Base-by-base conservation (phyloP, 441 rosid species). In the Euphorbia schlechtendalii region DNA sequence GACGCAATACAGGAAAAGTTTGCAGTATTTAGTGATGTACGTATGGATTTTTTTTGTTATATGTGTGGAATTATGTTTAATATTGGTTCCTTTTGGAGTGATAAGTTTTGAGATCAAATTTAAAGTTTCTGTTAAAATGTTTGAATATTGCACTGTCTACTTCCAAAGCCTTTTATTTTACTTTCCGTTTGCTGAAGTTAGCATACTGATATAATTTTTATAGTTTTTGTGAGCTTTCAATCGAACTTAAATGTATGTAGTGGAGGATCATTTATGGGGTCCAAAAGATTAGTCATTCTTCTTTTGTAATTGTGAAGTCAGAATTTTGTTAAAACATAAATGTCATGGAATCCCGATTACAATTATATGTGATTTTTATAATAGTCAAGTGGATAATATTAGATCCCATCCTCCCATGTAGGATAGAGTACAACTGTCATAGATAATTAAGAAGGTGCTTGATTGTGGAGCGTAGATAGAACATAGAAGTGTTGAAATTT, bases 1-100 rank as follows among this genome's bases (percentile, higher is more conserved):
- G 92, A 82, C 65, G 99, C 96, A 59, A 89, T 95, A 70, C 97
- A 95, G 82, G 99, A 95, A 77, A 95, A 85, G 74, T 95, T 92
- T 85, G 81, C 98, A 13, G 86, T 89, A 64, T 88, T 95, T 84
- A 97, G 99, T 73, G 96, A 95, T 84, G 98, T 95, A 77, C 71
- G 97, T 77, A 65, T 67, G 62, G 27, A 40, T n/a, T 58, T 46
- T 17, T 68, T 66, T 65, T 51, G 59, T 68, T 61, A 59, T 57
- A 65, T 67, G 53, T 59, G 45, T 55, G 41, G 52, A 41, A 65
- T 63, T 38, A 32, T 60, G 40, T 28, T 45, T 5, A 8, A 18
- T 61, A 7, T 40, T 52, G 54, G 51, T 52, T 63, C 14, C 36
- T 45, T 56, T 55, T 52, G 40, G 61, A 24, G 38, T 7, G 7